Conservation (phyloP, 352 stramenopile species). For the Globisporangium nodosum region DNA sequence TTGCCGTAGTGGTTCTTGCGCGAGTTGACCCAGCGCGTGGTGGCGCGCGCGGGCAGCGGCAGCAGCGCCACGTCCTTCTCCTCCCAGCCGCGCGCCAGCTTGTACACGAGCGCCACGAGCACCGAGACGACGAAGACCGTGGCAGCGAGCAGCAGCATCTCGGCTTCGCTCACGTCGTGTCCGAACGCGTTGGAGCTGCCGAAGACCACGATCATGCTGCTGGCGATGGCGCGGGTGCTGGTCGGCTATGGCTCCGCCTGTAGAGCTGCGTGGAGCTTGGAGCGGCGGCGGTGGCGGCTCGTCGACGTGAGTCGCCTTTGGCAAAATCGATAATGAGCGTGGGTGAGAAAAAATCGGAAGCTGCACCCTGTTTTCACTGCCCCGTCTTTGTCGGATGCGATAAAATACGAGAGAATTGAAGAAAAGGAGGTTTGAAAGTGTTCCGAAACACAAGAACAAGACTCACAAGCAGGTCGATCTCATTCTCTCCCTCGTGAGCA, state of each 20-base stretch:
- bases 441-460: too few relatives aligned
- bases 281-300: not conserved
- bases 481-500: too few relatives aligned
- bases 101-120: conserved; percentile 70
- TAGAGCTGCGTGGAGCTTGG: not conserved
- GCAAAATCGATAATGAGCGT: conserved; percentile 10
- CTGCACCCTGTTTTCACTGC: not conserved
- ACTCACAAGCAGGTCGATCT: too few relatives aligned
- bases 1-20: conserved; percentile 59
- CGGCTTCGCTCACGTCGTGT: conserved; percentile 57
- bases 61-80: conserved; percentile 42
- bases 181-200: conserved; percentile 71
- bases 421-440: too few relatives aligned
- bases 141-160: conserved; percentile 60
- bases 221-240: not conserved
- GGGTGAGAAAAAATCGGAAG: conserved; percentile 1
- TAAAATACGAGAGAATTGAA: not conserved
- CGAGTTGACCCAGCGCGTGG: conserved; percentile 54
- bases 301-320: not conserved
- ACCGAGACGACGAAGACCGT: conserved; percentile 74
- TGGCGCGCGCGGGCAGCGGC: conserved; percentile 42
- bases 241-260: not conserved
- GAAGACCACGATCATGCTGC: conserved; percentile 60
- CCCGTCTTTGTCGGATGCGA: not conserved
- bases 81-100: conserved; percentile 65